Evolutionary conservation across 1,284 basidiomycete genomes (phyloP).

Genomic region (Coriolopsis trogii): DNA sequence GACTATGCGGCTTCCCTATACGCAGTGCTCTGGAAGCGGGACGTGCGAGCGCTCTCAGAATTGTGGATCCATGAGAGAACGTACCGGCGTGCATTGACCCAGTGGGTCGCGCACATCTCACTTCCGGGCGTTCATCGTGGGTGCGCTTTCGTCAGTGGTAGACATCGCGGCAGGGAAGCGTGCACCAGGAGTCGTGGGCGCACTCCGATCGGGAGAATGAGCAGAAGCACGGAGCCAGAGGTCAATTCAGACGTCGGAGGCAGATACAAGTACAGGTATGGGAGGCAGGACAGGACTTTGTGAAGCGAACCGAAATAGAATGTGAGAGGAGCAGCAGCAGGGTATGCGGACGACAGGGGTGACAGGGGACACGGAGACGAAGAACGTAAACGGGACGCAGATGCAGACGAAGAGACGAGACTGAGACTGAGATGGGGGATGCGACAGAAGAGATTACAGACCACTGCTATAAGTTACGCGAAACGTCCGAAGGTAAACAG

Average conservation of each 20-base stretch:
- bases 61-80: slow-evolving; percentile 3
- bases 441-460: background rate
- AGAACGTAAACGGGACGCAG: background rate
- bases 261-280: slow-evolving; percentile 13
- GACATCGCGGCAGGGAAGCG: background rate
- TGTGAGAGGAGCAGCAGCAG: background rate
- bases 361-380: background rate
- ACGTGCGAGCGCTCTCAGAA: slow-evolving; percentile 3
- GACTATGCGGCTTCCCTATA: background rate
- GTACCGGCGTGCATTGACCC: background rate
- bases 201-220: slow-evolving; percentile 2
- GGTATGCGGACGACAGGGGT: background rate
- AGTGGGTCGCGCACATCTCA: background rate
- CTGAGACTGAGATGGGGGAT: background rate
- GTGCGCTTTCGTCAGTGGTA: background rate
- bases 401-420: no score
- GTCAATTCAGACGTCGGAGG: background rate
- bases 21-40: background rate
- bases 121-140: background rate
- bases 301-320: slow-evolving; percentile 3
- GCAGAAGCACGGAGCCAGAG: slow-evolving; percentile 4
- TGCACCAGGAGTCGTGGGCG: background rate
- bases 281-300: slow-evolving; percentile 1
- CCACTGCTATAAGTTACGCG: no score
- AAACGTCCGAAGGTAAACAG: background rate